A percentile compares a stretch with the other conserved stretches of the same genome.
These are phyloP conservation scores for Colletotrichum cuscutae DNA, from an alignment of 2,329 filamentous ascomycete genomes.

Conservation along the genomic window DNA sequence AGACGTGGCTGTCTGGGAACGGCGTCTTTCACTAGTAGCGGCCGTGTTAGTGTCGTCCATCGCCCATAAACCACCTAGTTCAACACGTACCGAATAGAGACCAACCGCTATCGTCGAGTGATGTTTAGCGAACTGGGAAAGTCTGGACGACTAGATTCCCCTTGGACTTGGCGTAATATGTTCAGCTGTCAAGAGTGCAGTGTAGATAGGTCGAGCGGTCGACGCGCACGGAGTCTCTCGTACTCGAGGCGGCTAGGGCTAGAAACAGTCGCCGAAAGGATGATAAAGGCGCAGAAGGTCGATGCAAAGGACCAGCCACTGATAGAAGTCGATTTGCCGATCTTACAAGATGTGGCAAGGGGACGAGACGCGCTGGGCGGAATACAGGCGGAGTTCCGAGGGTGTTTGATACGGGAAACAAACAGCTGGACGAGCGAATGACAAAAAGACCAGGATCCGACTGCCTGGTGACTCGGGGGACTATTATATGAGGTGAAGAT, in stretches of 20 bases:
- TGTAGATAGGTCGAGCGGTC: slow-evolving; percentile 21
- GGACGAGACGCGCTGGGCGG: neutral
- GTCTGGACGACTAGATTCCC: slow-evolving; percentile 11
- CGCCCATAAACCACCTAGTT: slow-evolving; percentile 18
- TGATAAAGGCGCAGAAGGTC: neutral
- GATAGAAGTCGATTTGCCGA: neutral
- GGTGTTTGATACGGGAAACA: neutral
- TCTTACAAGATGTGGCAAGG: neutral
- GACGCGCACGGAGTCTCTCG: slow-evolving; percentile 1
- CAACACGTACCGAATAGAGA: slow-evolving; percentile 11
- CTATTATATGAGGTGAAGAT: slow-evolving; percentile 25
- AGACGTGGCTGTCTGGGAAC: slow-evolving; percentile 11
- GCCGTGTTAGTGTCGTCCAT: slow-evolving; percentile 26
- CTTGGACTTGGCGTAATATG: slow-evolving; percentile 26
- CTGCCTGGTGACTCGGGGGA: slow-evolving; percentile 4
- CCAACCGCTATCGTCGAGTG: neutral
- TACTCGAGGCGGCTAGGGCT: neutral
- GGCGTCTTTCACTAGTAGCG: slow-evolving; percentile 27
- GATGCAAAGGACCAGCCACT: neutral
- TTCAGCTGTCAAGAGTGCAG: slow-evolving; percentile 27
- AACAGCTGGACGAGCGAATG: slow-evolving; percentile 9
- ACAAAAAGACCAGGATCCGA: neutral
- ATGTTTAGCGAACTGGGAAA: neutral
- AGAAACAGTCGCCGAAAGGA: neutral
- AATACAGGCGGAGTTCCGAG: neutral